These are phyloP conservation scores for Nothopassalora personata DNA, from an alignment of 2,329 filamentous ascomycete genomes.

Conservation along the genomic window DNA sequence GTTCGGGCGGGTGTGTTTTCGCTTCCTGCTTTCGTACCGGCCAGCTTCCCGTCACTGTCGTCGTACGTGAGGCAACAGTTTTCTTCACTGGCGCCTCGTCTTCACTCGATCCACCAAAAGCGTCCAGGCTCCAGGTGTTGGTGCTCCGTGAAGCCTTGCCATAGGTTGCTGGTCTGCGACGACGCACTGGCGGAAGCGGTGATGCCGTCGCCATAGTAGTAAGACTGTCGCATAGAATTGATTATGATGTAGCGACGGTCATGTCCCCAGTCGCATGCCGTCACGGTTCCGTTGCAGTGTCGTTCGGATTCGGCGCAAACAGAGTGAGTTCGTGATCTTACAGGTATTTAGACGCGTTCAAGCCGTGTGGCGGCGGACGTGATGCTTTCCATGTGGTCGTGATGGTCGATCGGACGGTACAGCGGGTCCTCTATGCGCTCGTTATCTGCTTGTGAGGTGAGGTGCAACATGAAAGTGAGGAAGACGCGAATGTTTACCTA, in stretches of 20 bases:
- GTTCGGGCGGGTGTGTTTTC: slow-evolving; percentile 5
- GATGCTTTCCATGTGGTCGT: not conserved
- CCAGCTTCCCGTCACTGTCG: slow-evolving; percentile 12
- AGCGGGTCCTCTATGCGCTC: not conserved
- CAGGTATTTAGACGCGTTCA: not conserved
- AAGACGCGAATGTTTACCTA: not conserved
- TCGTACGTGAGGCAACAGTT: not conserved
- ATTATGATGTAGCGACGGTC: not conserved
- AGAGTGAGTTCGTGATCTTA: not conserved
- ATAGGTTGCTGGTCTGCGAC: slow-evolving; percentile 23
- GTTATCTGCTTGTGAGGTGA: not conserved
- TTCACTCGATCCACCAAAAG: slow-evolving; percentile 16
- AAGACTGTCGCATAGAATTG: not conserved
- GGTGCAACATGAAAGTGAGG: not conserved
- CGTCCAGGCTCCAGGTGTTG: slow-evolving; percentile 15
- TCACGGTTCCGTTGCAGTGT: not conserved
- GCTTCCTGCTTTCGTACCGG: slow-evolving; percentile 13
- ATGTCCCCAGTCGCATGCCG: not conserved
- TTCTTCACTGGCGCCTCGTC: slow-evolving; percentile 11
- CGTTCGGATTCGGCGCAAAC: slow-evolving; percentile 1
- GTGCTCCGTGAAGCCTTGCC: slow-evolving; percentile 20
- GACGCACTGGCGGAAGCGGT: slow-evolving; percentile 13
- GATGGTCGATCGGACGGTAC: not conserved
- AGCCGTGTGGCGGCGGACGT: not conserved
- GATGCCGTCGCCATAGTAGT: slow-evolving; percentile 14